A percentile compares a stretch with the other conserved stretches of the same genome.
phyloP scores from a whole-genome alignment of 768 basidiomycete species.

The Chlorophyllum brunneum region DNA sequence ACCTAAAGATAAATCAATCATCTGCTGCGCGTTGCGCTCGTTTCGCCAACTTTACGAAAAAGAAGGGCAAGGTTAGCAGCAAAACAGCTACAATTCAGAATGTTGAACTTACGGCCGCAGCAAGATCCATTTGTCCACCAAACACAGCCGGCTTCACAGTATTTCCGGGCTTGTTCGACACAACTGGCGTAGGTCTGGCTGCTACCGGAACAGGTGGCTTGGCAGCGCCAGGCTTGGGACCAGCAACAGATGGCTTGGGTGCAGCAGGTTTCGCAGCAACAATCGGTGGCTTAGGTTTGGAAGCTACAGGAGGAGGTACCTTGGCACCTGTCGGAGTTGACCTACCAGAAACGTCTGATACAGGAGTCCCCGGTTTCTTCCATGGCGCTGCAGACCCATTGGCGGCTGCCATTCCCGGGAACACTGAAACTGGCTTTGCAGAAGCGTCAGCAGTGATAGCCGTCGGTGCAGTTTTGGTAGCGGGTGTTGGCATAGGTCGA shows the following conservation, averaged over 20 bases:
- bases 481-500: constrained; percentile 37
- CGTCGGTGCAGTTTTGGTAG: constrained; percentile 33
- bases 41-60: constrained; percentile 57
- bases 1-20: constrained; percentile 20
- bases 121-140: constrained; percentile 70
- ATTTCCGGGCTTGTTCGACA: constrained; percentile 36
- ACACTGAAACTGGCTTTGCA: constrained; percentile 80
- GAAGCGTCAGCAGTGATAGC: constrained; percentile 51
- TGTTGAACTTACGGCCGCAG: constrained; percentile 64
- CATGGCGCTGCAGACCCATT: constrained; percentile 73
- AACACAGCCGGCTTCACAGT: constrained; percentile 38
- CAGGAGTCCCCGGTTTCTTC: constrained; percentile 51
- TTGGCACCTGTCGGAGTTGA: constrained; percentile 32
- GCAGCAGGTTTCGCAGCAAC: constrained; percentile 46
- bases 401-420: constrained; percentile 66
- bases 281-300: constrained; percentile 69
- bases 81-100: constrained; percentile 1
- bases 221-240: constrained; percentile 34
- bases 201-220: constrained; percentile 63
- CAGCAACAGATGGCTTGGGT: constrained; percentile 44
- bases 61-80: neutral
- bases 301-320: constrained; percentile 55
- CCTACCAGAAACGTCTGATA: constrained; percentile 41
- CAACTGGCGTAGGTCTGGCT: constrained; percentile 41
- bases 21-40: constrained; percentile 67